Base-by-base conservation (phyloP, 2,329 filamentous ascomycete genomes). In the Sporothrix globosa region DNA sequence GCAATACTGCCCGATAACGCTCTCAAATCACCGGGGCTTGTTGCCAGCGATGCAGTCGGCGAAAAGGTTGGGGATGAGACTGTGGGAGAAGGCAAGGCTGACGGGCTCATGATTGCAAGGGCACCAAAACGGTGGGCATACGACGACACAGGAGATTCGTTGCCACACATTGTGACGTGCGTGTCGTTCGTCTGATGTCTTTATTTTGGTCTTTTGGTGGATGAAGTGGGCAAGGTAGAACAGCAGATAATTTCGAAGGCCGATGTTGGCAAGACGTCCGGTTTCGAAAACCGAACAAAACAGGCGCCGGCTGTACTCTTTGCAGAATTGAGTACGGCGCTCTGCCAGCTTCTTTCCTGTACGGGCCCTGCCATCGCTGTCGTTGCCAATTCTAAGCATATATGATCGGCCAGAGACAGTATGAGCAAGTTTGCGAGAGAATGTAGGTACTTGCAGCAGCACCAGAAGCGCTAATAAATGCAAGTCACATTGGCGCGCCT, bases 381-480 rank as follows among this genome's bases (percentile, higher is more conserved):
- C 21, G 21, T 21, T 46, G 39, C 13, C 21, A 17, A 24, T 9
- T 19, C 13, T 27, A 46, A n/a, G 14, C 39, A 21, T 21, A 10
- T 10, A 34, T 14, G n/a, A 46, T 46, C 9, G 41, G 56, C 19
- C 13, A 52, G 72, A 73, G 71, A 72, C 41, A 27, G 46, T 73
- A 72, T 73, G 73, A 73, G 73, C 73, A 73, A 67, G 71, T 72
- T 73, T 73, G 71, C 71, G 71, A 24, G 11, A 53, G 63, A 72
- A 66, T 27, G 34, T 5, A 50, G 46, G 48, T 70, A 70, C 69
- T 54, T 70, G 19, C 14, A 34, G 13, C 14, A n/a, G 24, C 65
- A 67, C 53, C 54, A 44, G 61, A 70, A 68, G 13, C 19, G 24
- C 65, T 48, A 56, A 39, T 19, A 56, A 56, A 21, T 11, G 3